Evolutionary conservation across 2,329 filamentous ascomycete genomes (phyloP), one percentile per base, ranked within the genome.

Genomic region (Cladophialophora yegresii): DNA sequence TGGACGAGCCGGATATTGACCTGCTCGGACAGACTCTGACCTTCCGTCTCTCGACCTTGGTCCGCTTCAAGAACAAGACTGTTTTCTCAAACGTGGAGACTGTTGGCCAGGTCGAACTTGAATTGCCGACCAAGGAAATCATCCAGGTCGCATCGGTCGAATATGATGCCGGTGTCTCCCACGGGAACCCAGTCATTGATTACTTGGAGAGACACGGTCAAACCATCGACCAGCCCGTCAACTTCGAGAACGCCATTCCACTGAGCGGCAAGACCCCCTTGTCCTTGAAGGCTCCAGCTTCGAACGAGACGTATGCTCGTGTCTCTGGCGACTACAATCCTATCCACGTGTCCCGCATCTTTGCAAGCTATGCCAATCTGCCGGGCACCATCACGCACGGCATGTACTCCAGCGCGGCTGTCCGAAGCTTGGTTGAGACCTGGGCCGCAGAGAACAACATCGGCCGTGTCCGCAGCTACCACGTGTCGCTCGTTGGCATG

Each of bases 361-460:
- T 99, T 80, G 91, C 95, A 33, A 92, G 87, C 79, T 99, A 98
- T 73, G 96, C 95, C 76, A 95, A 93, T 77, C 84, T 99, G 16
- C 93, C 93, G 1, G 96, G 95, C 56, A 99, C 95, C 51, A 99
- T 99, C 74, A 99, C 95, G 1, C 95, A 99, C 76, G 95, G 95
- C 76, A 99, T 99, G 95, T 99, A 98, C 84, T 96, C 93, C 1
- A 98, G 93, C 78, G 95, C 95, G 70, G 91, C 95, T 43, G 95
- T 99, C 30, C 89, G 96, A 73, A 96, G 92, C 75, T 83, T 99
- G 59, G 93, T 99, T 6, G 95, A 99, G 83, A 99, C 92, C 0
- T 99, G 95, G 95, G 95, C 96, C 58, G 95, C 93, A 0, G 96
- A 99, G 82, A 99, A 99, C 84, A 95, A 99, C 76, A 89, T 98